Evolutionary conservation across 169 alveolate genomes (phyloP), one percentile per base, ranked within the genome.

Genomic region (Plasmodium coatneyi): DNA sequence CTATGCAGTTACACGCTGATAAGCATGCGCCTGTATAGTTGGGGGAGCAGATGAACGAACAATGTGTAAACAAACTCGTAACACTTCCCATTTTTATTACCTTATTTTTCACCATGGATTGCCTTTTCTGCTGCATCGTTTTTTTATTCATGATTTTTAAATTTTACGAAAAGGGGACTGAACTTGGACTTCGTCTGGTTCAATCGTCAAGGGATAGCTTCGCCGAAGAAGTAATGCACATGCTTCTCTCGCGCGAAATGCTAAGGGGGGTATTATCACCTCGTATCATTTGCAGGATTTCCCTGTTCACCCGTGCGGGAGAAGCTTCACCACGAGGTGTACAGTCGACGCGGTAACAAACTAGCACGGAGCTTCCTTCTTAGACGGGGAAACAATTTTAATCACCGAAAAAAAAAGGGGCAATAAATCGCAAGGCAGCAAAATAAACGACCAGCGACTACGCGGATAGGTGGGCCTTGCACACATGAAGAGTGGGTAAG

Each of bases 51-150:
- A 1, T 1, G 60, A 12, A 3, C 60, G 2, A 49, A 3, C 60
- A 3, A 0, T 49, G 3, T 5, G 36, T 0, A n/a, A 5, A 66
- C n/a, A 66, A 10, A 9, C 19, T 0, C 6, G 14, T 66, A 3
- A 9, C 76, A 19, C 16, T 66, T 56, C 76, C n/a, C 76, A 12
- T 0, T 0, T 12, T 49, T 41, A 30, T 74, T 87, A 79, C 93
- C 43, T 87, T 87, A 19, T 87, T 87, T 25, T 87, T 87, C 30
- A 43, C 32, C 41, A 79, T 22, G 60, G 93, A 87, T n/a, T 79
- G 93, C 74, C 93, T 87, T 46, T 87, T 87, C 82, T 87, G 93
- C 4, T 87, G 93, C 93, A 87, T 49, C 6, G 89, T 79, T 41
- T 71, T 87, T 30, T 87, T 87, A 60, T 41, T 79, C 93, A 87